Percentiles rank a stretch among this genome's conserved stretches.
These are phyloP conservation scores for Cyberlindnera meyerae DNA, from an alignment of 805 yeast genomes.

Conservation along the genomic window DNA sequence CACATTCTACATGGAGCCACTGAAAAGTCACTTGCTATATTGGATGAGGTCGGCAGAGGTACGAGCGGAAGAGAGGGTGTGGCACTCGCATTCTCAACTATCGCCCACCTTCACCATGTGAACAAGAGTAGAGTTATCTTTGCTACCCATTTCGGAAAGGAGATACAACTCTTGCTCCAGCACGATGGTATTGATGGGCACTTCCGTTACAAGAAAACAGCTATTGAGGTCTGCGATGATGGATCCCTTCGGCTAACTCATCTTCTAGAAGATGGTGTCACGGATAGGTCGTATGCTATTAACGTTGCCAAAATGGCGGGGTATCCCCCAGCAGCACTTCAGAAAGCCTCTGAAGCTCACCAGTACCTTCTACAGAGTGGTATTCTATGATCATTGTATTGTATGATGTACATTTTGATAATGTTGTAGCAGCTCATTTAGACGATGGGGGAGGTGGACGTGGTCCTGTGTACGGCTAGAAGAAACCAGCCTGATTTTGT, in stretches of 20 bases:
- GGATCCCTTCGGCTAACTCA: conserved; percentile 76
- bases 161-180: conserved; percentile 70
- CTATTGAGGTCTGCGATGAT: conserved; percentile 25
- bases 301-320: conserved; percentile 94
- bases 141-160: conserved; percentile 93
- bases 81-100: conserved; percentile 94
- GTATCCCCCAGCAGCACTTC: conserved; percentile 51
- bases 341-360: conserved; percentile 11
- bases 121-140: conserved; percentile 76
- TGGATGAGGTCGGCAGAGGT: conserved; percentile 91
- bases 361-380: conserved; percentile 4
- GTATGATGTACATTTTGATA: too few species aligned
- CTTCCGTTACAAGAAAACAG: conserved; percentile 71
- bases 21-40: conserved; percentile 72
- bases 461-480: background rate
- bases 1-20: conserved; percentile 79
- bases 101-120: conserved; percentile 70
- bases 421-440: background rate
- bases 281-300: conserved; percentile 93
- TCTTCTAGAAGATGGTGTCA: conserved; percentile 84
- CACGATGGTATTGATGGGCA: conserved; percentile 57
- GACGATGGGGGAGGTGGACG: conserved; percentile 4
- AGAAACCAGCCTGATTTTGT: background rate
- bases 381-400: conserved; percentile 11
- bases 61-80: conserved; percentile 88